Conservation (phyloP, 257 asterid genomes). For the Solanum chiquidenum region DNA sequence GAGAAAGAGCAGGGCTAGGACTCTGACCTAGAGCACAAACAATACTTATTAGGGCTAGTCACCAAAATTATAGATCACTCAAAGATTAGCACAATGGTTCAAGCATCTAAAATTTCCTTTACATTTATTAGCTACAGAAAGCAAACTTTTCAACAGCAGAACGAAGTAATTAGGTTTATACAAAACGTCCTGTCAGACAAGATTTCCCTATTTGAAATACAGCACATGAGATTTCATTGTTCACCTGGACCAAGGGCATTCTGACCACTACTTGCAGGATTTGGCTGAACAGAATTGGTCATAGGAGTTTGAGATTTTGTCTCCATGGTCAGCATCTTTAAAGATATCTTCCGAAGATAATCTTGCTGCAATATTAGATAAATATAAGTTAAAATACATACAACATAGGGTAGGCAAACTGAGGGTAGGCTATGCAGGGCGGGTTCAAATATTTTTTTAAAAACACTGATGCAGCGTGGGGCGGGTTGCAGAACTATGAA, state of each 20-base stretch:
- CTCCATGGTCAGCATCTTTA: conserved; percentile 87
- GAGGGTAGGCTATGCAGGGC: not conserved
- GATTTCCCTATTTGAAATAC: not conserved
- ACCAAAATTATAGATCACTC: not conserved
- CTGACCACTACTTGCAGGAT: conserved; percentile 41
- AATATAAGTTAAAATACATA: not conserved
- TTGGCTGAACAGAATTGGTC: conserved; percentile 38
- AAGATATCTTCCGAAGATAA: conserved; percentile 72
- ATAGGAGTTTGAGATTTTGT: conserved; percentile 53
- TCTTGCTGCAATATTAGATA: conserved; percentile 45
- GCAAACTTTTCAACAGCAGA: not conserved
- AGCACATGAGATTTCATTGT: not conserved
- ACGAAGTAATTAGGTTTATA: not conserved
- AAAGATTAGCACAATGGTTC: not conserved
- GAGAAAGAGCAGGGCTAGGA: not conserved
- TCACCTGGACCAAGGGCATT: conserved; percentile 63
- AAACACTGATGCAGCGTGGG: not conserved
- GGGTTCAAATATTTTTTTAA: not conserved
- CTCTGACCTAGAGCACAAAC: not conserved
- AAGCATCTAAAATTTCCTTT: not conserved
- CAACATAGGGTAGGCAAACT: not conserved
- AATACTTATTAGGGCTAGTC: not conserved
- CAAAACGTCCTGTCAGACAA: not conserved
- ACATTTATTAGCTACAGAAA: not conserved
- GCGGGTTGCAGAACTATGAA: not conserved